These are phyloP conservation scores for Backusella macrospora DNA, from an alignment of 192 early-diverging fungal genomes.

Conservation along the genomic window DNA sequence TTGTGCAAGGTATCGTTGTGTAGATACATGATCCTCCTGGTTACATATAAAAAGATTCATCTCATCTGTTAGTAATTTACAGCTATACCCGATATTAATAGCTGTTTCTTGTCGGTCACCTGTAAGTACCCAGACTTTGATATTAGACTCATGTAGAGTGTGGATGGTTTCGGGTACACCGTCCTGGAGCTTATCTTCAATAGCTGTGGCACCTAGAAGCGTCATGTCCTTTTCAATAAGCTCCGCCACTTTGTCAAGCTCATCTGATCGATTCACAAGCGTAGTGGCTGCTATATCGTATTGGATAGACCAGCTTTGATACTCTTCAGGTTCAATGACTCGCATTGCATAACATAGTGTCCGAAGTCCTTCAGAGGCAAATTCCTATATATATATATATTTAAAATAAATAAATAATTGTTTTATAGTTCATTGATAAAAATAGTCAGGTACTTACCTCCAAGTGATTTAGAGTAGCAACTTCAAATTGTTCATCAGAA, in stretches of 20 bases:
- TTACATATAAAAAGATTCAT: conserved; percentile 91
- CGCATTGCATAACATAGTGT: conserved; percentile 92
- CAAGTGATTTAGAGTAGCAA: conserved; percentile 68
- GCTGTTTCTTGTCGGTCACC: conserved; percentile 96
- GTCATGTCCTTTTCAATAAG: conserved; percentile 87
- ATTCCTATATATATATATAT: conserved; percentile 41
- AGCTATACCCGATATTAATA: conserved; percentile 96
- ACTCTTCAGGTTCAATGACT: conserved; percentile 80
- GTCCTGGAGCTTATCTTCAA: conserved; percentile 96
- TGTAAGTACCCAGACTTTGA: conserved; percentile 95
- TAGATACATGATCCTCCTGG: conserved; percentile 81
- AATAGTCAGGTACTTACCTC: conserved; percentile 53
- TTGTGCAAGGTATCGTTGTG: conserved; percentile 79
- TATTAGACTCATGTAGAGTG: conserved; percentile 86
- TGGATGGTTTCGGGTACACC: conserved; percentile 94
- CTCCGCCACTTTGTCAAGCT: conserved; percentile 85
- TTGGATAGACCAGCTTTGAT: conserved; percentile 72
- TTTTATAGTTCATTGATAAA: background rate
- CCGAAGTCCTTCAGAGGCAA: conserved; percentile 88
- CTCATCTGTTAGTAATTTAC: conserved; percentile 88
- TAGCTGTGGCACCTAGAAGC: conserved; percentile 91
- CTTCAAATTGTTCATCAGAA: conserved; percentile 67
- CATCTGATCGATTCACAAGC: conserved; percentile 76
- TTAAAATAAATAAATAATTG: background rate
- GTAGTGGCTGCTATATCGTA: conserved; percentile 83